These are phyloP conservation scores for Penicillium capsulatum DNA, from an alignment of 2,329 filamentous ascomycete genomes.

Conservation along the genomic window DNA sequence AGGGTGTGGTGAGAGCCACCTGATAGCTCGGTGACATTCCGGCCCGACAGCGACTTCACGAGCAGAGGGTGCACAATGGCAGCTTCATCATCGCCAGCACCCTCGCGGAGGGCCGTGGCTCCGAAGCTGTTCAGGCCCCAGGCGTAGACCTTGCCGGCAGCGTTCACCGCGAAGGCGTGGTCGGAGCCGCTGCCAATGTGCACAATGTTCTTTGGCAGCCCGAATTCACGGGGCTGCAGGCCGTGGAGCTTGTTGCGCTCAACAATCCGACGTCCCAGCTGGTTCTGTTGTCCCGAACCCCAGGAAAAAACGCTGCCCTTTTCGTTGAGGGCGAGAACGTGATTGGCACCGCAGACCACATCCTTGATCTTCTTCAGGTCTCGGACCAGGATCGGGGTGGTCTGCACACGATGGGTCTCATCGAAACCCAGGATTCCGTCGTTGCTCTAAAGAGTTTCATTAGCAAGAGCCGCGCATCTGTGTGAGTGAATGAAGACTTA, in stretches of 20 bases:
- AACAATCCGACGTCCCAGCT: slow-evolving; percentile 61
- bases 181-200: slow-evolving; percentile 68
- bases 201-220: slow-evolving; percentile 55
- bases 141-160: slow-evolving; percentile 65
- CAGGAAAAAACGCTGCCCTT: slow-evolving; percentile 59
- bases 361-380: slow-evolving; percentile 53
- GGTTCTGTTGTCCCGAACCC: slow-evolving; percentile 65
- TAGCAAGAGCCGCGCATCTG: background rate
- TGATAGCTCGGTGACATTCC: slow-evolving; percentile 63
- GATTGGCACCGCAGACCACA: slow-evolving; percentile 55
- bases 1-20: slow-evolving; percentile 74
- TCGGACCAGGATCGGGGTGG: slow-evolving; percentile 46
- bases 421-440: slow-evolving; percentile 61
- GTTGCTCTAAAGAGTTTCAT: slow-evolving; percentile 47
- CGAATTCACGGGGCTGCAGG: slow-evolving; percentile 55
- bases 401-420: slow-evolving; percentile 43
- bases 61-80: slow-evolving; percentile 68
- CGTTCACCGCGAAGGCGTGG: slow-evolving; percentile 72
- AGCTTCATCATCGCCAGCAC: slow-evolving; percentile 64
- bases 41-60: slow-evolving; percentile 60
- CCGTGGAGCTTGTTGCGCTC: slow-evolving; percentile 55
- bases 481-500: slow-evolving; percentile 33
- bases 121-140: slow-evolving; percentile 89
- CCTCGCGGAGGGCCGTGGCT: slow-evolving; percentile 65
- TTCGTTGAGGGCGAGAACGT: slow-evolving; percentile 55